A percentile compares a stretch with the other conserved stretches of the same genome.
phyloP scores from a whole-genome alignment of 257 asterid genomes.

The Eustoma russellianum region DNA sequence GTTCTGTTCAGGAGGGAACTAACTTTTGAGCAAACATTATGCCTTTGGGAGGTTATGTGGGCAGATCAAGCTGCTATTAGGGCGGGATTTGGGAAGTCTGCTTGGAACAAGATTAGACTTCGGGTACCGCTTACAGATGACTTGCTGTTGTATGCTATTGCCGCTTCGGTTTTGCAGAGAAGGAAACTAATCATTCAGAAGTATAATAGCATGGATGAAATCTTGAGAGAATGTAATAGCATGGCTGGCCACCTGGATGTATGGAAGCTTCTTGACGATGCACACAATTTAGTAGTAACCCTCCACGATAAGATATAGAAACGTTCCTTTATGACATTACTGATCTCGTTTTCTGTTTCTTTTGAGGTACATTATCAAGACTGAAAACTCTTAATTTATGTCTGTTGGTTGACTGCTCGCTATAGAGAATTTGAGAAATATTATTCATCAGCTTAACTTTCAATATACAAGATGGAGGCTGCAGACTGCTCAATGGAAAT shows the following conservation, averaged over 20 bases:
- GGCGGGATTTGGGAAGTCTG: constrained; percentile 70
- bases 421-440: too few species aligned
- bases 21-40: constrained; percentile 71
- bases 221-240: constrained; percentile 71
- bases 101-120: constrained; percentile 72
- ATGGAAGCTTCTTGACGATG: constrained; percentile 88
- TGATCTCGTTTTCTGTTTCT: background rate
- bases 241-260: constrained; percentile 90
- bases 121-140: constrained; percentile 90
- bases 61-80: constrained; percentile 92
- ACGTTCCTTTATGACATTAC: too few species aligned
- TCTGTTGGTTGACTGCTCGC: too few species aligned
- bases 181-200: constrained; percentile 79
- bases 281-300: constrained; percentile 69
- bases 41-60: constrained; percentile 97
- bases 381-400: too few species aligned
- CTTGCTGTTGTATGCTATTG: constrained; percentile 71
- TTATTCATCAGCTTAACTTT: too few species aligned
- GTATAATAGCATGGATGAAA: constrained; percentile 86
- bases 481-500: too few species aligned
- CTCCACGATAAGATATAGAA: constrained; percentile 63
- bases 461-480: too few species aligned
- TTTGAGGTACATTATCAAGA: too few species aligned
- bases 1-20: constrained; percentile 83
- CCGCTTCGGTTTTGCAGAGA: constrained; percentile 85